Conservation (phyloP, 2,329 filamentous ascomycete species). For the Calycina marina region DNA sequence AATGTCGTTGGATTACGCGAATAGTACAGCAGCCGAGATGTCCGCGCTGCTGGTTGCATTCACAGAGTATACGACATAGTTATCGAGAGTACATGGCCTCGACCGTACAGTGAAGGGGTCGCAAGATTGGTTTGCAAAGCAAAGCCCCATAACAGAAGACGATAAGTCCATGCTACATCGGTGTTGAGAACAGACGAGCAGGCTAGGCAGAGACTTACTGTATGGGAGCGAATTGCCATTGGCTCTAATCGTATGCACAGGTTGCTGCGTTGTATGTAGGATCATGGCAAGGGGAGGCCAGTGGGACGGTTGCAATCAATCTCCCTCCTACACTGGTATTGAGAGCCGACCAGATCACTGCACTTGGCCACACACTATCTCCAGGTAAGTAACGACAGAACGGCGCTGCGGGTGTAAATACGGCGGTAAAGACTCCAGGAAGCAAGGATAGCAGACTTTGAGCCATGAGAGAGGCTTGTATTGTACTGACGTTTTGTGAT, state of each 20-base stretch:
- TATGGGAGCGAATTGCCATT: slow-evolving; percentile 24
- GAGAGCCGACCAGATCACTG: slow-evolving; percentile 6
- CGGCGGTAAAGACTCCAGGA: too few species aligned
- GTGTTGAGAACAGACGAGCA: neutral
- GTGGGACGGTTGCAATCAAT: slow-evolving; percentile 6
- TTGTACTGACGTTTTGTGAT: too few species aligned
- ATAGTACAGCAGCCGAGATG: slow-evolving; percentile 23
- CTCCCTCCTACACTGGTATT: slow-evolving; percentile 9
- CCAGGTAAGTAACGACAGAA: slow-evolving; percentile 6
- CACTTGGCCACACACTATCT: slow-evolving; percentile 8
- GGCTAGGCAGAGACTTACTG: slow-evolving; percentile 22
- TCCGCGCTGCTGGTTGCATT: slow-evolving; percentile 15
- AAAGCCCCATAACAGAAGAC: slow-evolving; percentile 28
- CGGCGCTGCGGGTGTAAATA: too few species aligned
- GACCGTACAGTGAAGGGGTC: slow-evolving; percentile 23
- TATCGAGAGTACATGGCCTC: slow-evolving; percentile 25
- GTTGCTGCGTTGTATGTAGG: slow-evolving; percentile 10
- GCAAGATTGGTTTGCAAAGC: slow-evolving; percentile 26
- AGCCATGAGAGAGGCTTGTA: too few species aligned
- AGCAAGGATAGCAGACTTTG: too few species aligned
- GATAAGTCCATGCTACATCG: slow-evolving; percentile 23
- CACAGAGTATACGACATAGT: slow-evolving; percentile 23
- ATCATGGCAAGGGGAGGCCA: slow-evolving; percentile 14
- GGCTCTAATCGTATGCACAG: slow-evolving; percentile 11
- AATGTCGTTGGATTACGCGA: slow-evolving; percentile 25